A percentile compares a stretch with the other conserved stretches of the same genome.
phyloP scores from a whole-genome alignment of 345 rosid species.

The Citrus sinensis region DNA sequence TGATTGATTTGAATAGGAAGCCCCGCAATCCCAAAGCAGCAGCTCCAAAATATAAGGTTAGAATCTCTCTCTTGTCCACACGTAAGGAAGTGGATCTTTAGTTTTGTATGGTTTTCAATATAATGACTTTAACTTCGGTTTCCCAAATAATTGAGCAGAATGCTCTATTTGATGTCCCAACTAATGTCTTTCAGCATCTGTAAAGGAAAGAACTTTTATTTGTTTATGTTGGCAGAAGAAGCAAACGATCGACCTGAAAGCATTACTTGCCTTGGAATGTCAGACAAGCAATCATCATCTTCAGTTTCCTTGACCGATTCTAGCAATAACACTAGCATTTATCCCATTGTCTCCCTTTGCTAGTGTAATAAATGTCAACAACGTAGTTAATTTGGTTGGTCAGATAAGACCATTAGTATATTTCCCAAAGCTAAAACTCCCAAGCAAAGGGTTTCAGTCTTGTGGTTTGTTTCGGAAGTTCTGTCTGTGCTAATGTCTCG shows the following conservation, averaged over 20 bases:
- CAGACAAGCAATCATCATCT: neutral
- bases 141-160: too few species aligned
- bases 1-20: conserved; percentile 78
- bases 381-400: neutral
- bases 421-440: neutral
- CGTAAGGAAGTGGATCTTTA: neutral
- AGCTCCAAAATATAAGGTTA: conserved; percentile 57
- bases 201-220: neutral
- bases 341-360: too few species aligned
- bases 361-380: neutral
- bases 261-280: neutral
- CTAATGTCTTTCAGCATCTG: neutral
- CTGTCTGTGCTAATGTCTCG: too few species aligned
- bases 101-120: neutral
- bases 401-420: neutral
- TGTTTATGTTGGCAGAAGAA: neutral
- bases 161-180: neutral
- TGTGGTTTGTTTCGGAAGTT: neutral
- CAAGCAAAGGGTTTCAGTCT: neutral
- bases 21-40: conserved; percentile 41
- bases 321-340: neutral
- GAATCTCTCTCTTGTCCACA: neutral
- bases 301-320: neutral
- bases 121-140: neutral
- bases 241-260: neutral